Evolutionary conservation across 257 asterid species (phyloP).

Genomic region (Solanum paucissectum): DNA sequence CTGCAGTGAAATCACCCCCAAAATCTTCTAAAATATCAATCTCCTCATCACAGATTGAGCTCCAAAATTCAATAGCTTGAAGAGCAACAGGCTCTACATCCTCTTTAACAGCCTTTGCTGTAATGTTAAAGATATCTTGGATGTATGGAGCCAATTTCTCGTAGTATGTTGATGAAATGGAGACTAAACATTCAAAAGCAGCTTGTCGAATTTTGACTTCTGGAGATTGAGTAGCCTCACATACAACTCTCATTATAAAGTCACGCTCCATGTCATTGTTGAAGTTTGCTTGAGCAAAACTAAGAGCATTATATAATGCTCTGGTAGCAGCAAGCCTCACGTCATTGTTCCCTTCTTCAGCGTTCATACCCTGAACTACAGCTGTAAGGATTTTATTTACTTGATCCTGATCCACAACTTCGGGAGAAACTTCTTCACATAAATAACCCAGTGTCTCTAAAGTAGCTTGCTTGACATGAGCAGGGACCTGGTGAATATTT

Average conservation of each 20-base stretch:
- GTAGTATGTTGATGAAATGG: slow-evolving; percentile 68
- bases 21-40: slow-evolving; percentile 67
- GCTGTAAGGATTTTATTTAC: slow-evolving; percentile 79
- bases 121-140: slow-evolving; percentile 59
- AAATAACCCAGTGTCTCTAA: slow-evolving; percentile 71
- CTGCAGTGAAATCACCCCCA: slow-evolving; percentile 66
- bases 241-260: slow-evolving; percentile 75
- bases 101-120: slow-evolving; percentile 62
- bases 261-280: slow-evolving; percentile 77
- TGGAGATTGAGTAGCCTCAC: slow-evolving; percentile 74
- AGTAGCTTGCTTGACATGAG: slow-evolving; percentile 74
- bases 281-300: slow-evolving; percentile 79
- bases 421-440: slow-evolving; percentile 79
- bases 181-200: slow-evolving; percentile 72
- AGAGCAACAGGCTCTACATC: slow-evolving; percentile 78
- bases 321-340: slow-evolving; percentile 76
- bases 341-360: slow-evolving; percentile 47
- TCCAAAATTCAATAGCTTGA: slow-evolving; percentile 80
- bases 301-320: slow-evolving; percentile 72
- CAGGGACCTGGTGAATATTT: slow-evolving; percentile 63
- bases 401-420: slow-evolving; percentile 70
- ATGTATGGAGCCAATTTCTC: slow-evolving; percentile 69
- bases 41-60: slow-evolving; percentile 75
- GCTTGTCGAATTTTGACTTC: slow-evolving; percentile 76
- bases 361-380: slow-evolving; percentile 83